Evolutionary conservation across 371 early-diverging fungal species (phyloP).

Genomic region (Mortierella sp.): DNA sequence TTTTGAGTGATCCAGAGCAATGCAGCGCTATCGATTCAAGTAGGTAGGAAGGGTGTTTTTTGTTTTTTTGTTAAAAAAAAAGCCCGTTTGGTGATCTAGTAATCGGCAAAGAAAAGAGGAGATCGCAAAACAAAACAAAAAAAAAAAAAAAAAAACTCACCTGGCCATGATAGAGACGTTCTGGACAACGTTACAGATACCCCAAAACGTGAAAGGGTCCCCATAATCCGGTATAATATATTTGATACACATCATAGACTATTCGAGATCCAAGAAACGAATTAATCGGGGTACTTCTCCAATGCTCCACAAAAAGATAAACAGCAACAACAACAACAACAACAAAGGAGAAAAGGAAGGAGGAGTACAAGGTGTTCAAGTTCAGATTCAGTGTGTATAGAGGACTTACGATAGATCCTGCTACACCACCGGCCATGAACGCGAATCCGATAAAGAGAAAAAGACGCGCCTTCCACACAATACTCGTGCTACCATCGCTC

Average conservation of each 20-base stretch:
- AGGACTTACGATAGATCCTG: slow-evolving; percentile 73
- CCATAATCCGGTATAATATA: slow-evolving; percentile 68
- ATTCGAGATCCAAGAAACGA: background rate
- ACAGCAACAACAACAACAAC: too few relatives aligned
- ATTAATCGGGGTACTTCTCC: background rate
- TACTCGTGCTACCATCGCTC: slow-evolving; percentile 28
- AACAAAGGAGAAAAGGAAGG: background rate
- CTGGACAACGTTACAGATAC: slow-evolving; percentile 70
- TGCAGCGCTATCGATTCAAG: slow-evolving; percentile 33
- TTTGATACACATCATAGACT: slow-evolving; percentile 77
- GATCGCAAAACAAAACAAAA: background rate
- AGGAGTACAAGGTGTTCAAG: too few relatives aligned
- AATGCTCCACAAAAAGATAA: too few relatives aligned
- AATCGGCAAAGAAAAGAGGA: too few relatives aligned
- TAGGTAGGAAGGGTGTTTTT: too few relatives aligned
- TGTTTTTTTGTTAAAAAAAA: too few relatives aligned
- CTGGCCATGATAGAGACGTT: slow-evolving; percentile 74
- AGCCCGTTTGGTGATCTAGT: too few relatives aligned
- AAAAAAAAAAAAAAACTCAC: slow-evolving; percentile 44
- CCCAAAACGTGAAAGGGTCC: slow-evolving; percentile 68
- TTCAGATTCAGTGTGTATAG: background rate
- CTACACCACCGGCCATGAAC: slow-evolving; percentile 77
- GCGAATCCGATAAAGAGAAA: slow-evolving; percentile 80
- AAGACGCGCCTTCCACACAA: slow-evolving; percentile 70
- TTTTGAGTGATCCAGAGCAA: slow-evolving; percentile 53